Evolutionary conservation across 139 green algal species (phyloP), one percentile per base, ranked within the genome.

Genomic region (Astrephomene gubernaculifera): DNA sequence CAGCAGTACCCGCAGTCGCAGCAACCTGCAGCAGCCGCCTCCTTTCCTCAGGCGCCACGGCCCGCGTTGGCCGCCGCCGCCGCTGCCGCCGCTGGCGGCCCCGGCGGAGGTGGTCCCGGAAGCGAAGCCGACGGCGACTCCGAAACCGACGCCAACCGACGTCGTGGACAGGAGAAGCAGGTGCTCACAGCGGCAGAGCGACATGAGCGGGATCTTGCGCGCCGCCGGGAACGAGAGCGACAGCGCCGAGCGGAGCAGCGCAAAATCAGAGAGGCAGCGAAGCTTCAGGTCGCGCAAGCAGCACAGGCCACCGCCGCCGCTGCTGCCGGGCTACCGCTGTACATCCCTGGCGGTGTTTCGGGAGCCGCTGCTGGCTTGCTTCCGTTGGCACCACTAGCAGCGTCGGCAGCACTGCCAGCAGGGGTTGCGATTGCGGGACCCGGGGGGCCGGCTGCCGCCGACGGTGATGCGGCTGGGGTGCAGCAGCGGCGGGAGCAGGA

Each of bases 181-280:
- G 21, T 39, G 60, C 57, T 84, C 31, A 41, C 78, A n/a, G 78
- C 78, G 1, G 63, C 78, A 22, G 78, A 84, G 78, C 78, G 78
- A 2, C 78, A 84, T 44, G 61, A 84, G 78, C 61, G 78, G 21
- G 78, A 84, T 3, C 64, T 84, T n/a, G 78, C 78, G 24, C 43
- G 63, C 3, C 39, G 78, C 17, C 78, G 78, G 3, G 78, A 84
- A n/a, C 78, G 78, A 21, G 78, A 84, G 78, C 61, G 78, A 43
- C 41, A 75, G 78, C 61, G 78, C 4, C 78, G 78, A 6, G 78
- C 78, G 27, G 78, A 84, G 61, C 31, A 67, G 43, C 45, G 45
- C 6, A 33, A 52, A 43, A 31, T 84, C 21, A 41, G 61, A 14
- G 78, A 84, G 27, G 49, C 44, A 2, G 9, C 5, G 75, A n/a